Percentiles rank a stretch among this genome's conserved stretches.
Conservation (phyloP, 73 alveolate genomes). For the Paramecium pentaurelia region DNA sequence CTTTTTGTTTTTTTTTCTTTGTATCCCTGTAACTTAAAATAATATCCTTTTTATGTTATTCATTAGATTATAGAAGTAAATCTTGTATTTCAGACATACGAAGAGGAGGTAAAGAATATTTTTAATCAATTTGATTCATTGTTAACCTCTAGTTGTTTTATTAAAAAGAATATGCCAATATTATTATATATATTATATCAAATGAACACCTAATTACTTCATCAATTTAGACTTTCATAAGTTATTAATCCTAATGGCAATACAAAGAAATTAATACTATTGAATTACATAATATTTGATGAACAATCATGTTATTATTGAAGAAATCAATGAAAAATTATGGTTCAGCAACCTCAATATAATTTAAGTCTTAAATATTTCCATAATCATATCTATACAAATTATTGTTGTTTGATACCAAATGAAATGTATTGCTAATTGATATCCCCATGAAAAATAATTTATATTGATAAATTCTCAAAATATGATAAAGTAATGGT, state of each 20-base stretch:
- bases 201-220: neutral
- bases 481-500: neutral
- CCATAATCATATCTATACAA: neutral
- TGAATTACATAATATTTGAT: neutral
- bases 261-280: neutral
- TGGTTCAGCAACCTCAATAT: neutral
- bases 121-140: neutral
- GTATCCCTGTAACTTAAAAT: neutral
- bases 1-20: neutral
- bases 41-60: neutral
- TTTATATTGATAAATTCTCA: neutral
- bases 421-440: neutral
- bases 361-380: neutral
- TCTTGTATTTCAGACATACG: neutral
- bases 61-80: neutral
- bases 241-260: neutral
- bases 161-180: neutral
- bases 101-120: constrained; percentile 8
- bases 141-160: neutral
- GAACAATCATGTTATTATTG: neutral
- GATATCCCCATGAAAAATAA: neutral
- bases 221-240: neutral
- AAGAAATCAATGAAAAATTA: neutral
- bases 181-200: neutral
- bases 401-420: neutral